Conservation (phyloP, 305 asterid genomes). For the Euphrasia arctica region DNA sequence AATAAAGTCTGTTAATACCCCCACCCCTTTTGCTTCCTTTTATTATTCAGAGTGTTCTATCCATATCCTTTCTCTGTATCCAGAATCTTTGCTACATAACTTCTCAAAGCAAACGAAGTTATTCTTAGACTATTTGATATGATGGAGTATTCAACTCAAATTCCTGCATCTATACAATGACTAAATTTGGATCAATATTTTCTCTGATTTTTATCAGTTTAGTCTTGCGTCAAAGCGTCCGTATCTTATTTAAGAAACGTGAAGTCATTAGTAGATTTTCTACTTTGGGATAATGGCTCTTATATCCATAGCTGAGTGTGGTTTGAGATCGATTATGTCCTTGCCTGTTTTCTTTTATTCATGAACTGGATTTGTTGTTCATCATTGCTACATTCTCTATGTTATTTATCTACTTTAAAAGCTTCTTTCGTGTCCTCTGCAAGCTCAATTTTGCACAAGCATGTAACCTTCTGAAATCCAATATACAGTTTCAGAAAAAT, state of each 20-base stretch:
- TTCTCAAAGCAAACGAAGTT: no score
- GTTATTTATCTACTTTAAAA: neutral
- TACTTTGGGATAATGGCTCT: neutral
- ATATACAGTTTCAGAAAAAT: neutral
- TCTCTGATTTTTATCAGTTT: no score
- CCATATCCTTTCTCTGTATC: no score
- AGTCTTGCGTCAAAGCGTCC: neutral
- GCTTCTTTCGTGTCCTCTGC: constrained; percentile 4
- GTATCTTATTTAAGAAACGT: neutral
- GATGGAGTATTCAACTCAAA: no score
- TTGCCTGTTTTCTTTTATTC: neutral
- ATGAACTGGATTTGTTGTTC: constrained; percentile 1
- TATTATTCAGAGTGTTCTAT: no score
- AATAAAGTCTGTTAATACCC: no score
- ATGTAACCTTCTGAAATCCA: constrained; percentile 10
- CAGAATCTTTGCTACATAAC: no score
- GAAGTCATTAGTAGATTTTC: neutral
- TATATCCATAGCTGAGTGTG: neutral
- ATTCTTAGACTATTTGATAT: no score
- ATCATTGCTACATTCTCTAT: neutral
- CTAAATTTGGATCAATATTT: neutral
- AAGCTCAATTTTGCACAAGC: neutral
- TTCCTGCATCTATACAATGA: no score
- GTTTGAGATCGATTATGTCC: constrained; percentile 3
- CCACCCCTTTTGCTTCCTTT: no score